These are phyloP conservation scores for Suhomyces xylopsoci DNA, from an alignment of 805 yeast species.

Conservation along the genomic window DNA sequence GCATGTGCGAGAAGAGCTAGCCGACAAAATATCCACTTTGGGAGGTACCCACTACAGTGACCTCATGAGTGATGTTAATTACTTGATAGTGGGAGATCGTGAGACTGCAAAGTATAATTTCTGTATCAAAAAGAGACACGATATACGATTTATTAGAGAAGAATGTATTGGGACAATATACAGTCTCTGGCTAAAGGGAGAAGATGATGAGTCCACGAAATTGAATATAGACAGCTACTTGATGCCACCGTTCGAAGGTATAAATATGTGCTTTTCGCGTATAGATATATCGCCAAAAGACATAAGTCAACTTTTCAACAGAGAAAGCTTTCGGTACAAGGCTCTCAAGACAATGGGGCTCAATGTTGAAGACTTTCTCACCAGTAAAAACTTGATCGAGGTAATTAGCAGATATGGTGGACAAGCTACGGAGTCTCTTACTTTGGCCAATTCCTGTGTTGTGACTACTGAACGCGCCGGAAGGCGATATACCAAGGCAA, in stretches of 20 bases:
- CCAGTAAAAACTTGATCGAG: slow-evolving; percentile 28
- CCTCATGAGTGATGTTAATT: slow-evolving; percentile 58
- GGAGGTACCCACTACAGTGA: slow-evolving; percentile 61
- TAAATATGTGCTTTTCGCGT: slow-evolving; percentile 45
- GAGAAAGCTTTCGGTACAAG: slow-evolving; percentile 22
- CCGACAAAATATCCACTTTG: slow-evolving; percentile 45
- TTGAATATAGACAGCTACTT: slow-evolving; percentile 20
- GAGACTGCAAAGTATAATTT: slow-evolving; percentile 55
- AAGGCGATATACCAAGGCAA: slow-evolving; percentile 48
- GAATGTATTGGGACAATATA: slow-evolving; percentile 44
- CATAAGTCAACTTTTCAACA: slow-evolving; percentile 12
- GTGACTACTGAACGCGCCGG: slow-evolving; percentile 53
- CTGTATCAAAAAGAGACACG: slow-evolving; percentile 49
- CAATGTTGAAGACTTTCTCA: slow-evolving; percentile 17
- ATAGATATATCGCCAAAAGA: slow-evolving; percentile 18
- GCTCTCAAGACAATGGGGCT: slow-evolving; percentile 6
- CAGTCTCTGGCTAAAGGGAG: slow-evolving; percentile 53
- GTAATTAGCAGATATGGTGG: slow-evolving; percentile 49
- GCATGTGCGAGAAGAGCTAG: slow-evolving; percentile 40
- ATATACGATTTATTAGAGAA: slow-evolving; percentile 54
- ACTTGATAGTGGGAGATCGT: slow-evolving; percentile 57
- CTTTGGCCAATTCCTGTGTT: slow-evolving; percentile 41
- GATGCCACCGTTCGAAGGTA: slow-evolving; percentile 45
- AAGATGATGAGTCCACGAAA: slow-evolving; percentile 25
- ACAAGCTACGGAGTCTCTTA: slow-evolving; percentile 47